A percentile compares a stretch with the other conserved stretches of the same genome.
These are phyloP conservation scores for Lanmaoa pseudosensibilis DNA, from an alignment of 768 basidiomycete genomes.

Conservation along the genomic window DNA sequence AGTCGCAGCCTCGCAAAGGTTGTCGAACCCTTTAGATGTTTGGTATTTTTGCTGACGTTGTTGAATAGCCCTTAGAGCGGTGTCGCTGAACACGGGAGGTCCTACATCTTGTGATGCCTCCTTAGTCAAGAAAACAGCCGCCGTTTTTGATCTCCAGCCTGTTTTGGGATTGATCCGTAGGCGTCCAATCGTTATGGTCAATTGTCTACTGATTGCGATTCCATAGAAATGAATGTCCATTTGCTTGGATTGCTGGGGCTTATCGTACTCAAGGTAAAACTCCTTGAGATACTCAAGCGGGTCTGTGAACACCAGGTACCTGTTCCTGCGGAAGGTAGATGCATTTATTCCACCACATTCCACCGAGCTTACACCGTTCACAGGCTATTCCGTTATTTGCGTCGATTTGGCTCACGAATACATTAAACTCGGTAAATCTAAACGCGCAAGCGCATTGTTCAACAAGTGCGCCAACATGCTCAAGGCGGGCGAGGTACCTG, in stretches of 20 bases:
- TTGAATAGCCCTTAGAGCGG: conserved; percentile 7
- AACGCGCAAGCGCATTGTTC: conserved; percentile 67
- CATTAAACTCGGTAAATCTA: conserved; percentile 68
- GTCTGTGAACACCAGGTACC: conserved; percentile 53
- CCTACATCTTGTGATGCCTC: background rate
- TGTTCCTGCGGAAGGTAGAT: conserved; percentile 48
- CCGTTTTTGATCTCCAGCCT: conserved; percentile 28
- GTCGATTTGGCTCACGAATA: conserved; percentile 80
- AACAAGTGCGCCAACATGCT: conserved; percentile 51
- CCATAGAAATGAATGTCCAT: conserved; percentile 52
- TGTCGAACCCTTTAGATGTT: background rate
- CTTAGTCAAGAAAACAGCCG: background rate
- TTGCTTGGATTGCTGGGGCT: conserved; percentile 72
- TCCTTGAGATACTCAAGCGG: conserved; percentile 63
- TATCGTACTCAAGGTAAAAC: conserved; percentile 60
- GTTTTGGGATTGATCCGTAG: conserved; percentile 55
- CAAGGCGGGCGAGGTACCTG: conserved; percentile 45
- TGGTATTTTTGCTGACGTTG: background rate
- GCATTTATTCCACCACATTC: background rate
- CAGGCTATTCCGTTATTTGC: conserved; percentile 65
- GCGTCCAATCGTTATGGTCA: conserved; percentile 20
- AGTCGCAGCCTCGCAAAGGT: conserved; percentile 47
- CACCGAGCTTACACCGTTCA: background rate
- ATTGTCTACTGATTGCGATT: background rate
- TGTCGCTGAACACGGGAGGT: conserved; percentile 21